A percentile compares a stretch with the other conserved stretches of the same genome.
phyloP scores from a whole-genome alignment of 2,329 filamentous ascomycete species.

The Monosporascus sp. region DNA sequence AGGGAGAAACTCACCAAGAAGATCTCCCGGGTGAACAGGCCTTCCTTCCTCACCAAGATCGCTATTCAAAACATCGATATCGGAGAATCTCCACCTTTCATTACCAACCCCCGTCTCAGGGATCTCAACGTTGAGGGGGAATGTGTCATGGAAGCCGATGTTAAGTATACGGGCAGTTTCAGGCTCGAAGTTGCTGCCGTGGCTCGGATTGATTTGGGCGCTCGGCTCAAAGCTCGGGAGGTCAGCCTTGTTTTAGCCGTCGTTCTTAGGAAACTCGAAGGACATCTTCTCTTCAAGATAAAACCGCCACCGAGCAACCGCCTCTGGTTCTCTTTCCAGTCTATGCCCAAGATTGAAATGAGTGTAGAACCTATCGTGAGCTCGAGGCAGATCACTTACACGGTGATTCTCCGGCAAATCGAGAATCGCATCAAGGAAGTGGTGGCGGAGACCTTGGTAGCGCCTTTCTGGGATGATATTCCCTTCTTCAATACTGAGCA shows the following conservation, averaged over 20 bases:
- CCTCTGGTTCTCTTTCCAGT: conserved; percentile 91
- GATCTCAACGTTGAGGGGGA: conserved; percentile 91
- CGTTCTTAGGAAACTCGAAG: conserved; percentile 77
- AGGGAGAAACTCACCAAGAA: conserved; percentile 90
- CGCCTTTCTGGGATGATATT: conserved; percentile 93
- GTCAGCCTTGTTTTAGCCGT: conserved; percentile 85
- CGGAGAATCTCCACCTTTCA: conserved; percentile 78
- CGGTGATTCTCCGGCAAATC: conserved; percentile 84
- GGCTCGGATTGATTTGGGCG: conserved; percentile 82
- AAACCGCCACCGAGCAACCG: conserved; percentile 95
- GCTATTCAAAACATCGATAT: conserved; percentile 78
- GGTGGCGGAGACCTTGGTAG: conserved; percentile 82
- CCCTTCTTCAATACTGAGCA: conserved; percentile 80
- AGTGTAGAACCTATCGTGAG: conserved; percentile 95
- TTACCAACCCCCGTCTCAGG: conserved; percentile 82
- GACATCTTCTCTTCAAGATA: conserved; percentile 77
- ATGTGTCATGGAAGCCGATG: conserved; percentile 77
- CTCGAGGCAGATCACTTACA: conserved; percentile 91
- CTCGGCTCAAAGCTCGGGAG: conserved; percentile 83
- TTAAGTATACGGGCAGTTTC: conserved; percentile 86
- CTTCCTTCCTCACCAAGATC: conserved; percentile 81
- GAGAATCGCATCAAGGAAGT: conserved; percentile 94
- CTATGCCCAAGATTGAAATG: conserved; percentile 90
- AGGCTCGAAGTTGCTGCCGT: conserved; percentile 88
- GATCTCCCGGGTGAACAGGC: conserved; percentile 88